Evolutionary conservation across 805 yeast species (phyloP).

Genomic region (Torulaspora maleeae): DNA sequence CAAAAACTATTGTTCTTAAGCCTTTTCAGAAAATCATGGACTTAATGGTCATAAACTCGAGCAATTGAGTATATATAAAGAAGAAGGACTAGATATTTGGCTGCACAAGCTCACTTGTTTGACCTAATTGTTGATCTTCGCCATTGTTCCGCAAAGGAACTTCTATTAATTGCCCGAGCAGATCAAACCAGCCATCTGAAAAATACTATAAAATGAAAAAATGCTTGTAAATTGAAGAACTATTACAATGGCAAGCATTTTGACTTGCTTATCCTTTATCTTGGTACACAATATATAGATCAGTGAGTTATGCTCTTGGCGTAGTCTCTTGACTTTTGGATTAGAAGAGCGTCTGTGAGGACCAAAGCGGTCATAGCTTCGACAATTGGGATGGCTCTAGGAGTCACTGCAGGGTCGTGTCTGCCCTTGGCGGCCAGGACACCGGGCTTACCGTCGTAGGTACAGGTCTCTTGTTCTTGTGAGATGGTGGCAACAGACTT

Average conservation of each 20-base stretch:
- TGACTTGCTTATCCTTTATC: neutral
- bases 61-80: constrained; percentile 2
- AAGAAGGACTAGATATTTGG: neutral
- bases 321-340: constrained; percentile 80
- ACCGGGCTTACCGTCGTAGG: constrained; percentile 86
- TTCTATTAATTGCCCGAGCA: neutral
- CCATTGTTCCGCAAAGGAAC: constrained; percentile 3
- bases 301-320: constrained; percentile 37
- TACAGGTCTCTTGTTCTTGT: constrained; percentile 83
- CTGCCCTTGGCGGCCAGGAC: constrained; percentile 93
- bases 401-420: constrained; percentile 98
- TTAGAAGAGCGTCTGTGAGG: constrained; percentile 75
- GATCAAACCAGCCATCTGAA: constrained; percentile 14
- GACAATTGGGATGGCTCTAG: constrained; percentile 97
- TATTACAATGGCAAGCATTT: neutral
- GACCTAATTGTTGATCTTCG: neutral
- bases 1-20: neutral
- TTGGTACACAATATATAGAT: neutral
- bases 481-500: constrained; percentile 97
- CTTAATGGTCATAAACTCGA: neutral
- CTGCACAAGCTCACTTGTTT: neutral
- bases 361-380: constrained; percentile 98
- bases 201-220: neutral
- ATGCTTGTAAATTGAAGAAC: neutral
- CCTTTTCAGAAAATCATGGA: neutral